Base-by-base conservation (phyloP, 2,329 filamentous ascomycete genomes). In the Thermothelomyces thermophilus region DNA sequence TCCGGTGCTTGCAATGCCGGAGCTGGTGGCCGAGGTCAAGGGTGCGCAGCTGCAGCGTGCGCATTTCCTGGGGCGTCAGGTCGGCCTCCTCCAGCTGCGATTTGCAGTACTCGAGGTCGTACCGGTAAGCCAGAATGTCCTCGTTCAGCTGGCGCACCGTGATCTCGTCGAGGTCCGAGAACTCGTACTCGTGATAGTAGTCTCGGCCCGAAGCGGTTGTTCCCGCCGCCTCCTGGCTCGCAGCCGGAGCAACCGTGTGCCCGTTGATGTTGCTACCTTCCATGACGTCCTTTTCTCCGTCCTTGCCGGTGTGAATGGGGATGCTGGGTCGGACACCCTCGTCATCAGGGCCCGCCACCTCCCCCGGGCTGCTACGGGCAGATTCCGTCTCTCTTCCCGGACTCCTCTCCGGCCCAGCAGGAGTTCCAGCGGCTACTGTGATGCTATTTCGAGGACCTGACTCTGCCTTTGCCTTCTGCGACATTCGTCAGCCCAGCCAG, bases 21-120 rank as follows among this genome's bases (percentile, higher is more conserved):
- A 73, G 70, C 54, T 72, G 69, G 52, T 74, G 72, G 19, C 66
- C 62, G 22, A 70, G 63, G 43, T 74, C 72, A 9, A 74, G 58
- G 6, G 64, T 59, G 16, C 72, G 70, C 46, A 74, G 60, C 57
- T 72, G 70, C 19, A 72, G 58, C 4, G 65, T 68, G 17, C 72
- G 66, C 1, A 56, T 58, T 57, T 74, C 72, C 48, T 69, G 65
- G 0, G 71, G 66, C 1, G 68, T 70, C 40, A 73, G 59, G 42
- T 66, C 62, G 4, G 57, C 52, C 5, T 58, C 42, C 3, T 53
- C 57, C 1, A 74, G 62, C 52, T 68, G 65, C 16, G 65, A 58
- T 8, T 58, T 57, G 54, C 69, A 72, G 58, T 68, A 73, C n/a
- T 69, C 65, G 4, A 70, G 52, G 50, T 74, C 72, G 46, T 70